Evolutionary conservation across 495 filamentous ascomycete species (phyloP), one percentile per base, ranked within the genome.

Genomic region (Podospora pseudopauciseta): DNA sequence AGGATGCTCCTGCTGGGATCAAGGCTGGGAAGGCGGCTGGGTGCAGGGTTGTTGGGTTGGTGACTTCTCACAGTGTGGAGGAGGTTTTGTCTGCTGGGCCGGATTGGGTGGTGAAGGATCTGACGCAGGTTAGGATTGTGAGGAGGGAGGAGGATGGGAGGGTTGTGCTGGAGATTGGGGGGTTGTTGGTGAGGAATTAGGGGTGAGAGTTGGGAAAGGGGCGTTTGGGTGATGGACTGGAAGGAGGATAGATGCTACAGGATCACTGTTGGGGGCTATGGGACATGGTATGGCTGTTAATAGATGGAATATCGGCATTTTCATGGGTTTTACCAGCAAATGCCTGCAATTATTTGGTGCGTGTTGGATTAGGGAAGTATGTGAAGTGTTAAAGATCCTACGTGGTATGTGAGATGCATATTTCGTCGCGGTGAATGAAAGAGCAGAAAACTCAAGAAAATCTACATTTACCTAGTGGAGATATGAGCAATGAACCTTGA

Each of bases 1-100:
- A 99, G 77, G 95, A 99, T 79, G 90, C 91, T 61, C 94, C 95
- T 0, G 93, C 94, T n/a, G 95, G 95, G 3, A 94, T 97, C 69
- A 81, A 79, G 62, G 89, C 94, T 20, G 94, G 95, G 26, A 96
- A 95, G 79, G 91, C 88, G 1, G 94, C 95, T 2, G 92, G 92
- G 2, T 98, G 92, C 80, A 88, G 87, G 75, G 95, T 99, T 4
- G 79, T 97, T 57, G 94, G 89, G n/a, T 77, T 99, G 39, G 88
- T 90, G 60, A 97, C 94, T 56, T 94, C 91, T 60, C 94, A 99
- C 78, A 85, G 86, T 23, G 80, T 88, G 55, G 87, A 87, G 71
- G 85, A 93, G 77, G 82, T 97, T 26, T 72, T 82, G 65, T 85
- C 82, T 30, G 91, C 92, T 13, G 90, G 86, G 11, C 91, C 95